Base-by-base conservation (phyloP, 108 stramenopile genomes). In the Nannochloropsis gaditana region DNA sequence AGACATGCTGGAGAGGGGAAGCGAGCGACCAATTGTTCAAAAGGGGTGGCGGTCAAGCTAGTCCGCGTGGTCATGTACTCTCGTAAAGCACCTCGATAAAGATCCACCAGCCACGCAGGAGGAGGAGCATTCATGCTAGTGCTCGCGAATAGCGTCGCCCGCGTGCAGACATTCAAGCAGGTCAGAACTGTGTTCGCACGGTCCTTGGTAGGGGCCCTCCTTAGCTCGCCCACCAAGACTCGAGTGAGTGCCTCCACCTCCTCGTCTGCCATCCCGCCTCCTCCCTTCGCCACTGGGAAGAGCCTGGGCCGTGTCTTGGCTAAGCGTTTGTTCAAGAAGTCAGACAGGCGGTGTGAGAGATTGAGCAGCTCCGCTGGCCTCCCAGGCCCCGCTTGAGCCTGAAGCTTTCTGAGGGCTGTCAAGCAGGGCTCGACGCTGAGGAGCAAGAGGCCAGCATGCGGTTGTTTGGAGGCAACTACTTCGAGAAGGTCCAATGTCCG, bases 11-110 rank as follows among this genome's bases (percentile, higher is more conserved):
- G 59, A 15, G 59, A 73, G 5, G 59, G 59, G 3, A 73, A 73
- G 19, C 59, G 15, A 15, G 59, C 6, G 19, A 73, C 59, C 59
- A 73, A n/a, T n/a, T 73, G 59, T n/a, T 73, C 59, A 73, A 73
- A 73, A 15, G 59, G 59, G 5, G 59, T 2, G 15, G 59, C 59
- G 4, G 59, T 73, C 59, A 73, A 2, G n/a, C 59, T 73, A 4
- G 59, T 73, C 19, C 59, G 59, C n/a, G 59, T n/a, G 59, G 59
- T 73, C 59, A 73, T 73, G 59, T 73, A 73, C 59, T 73, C 59
- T 73, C n/a, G 19, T n/a, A 73, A 73, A n/a, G 59, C 59, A 15
- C 59, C 59, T 4, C 59, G 3, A 73, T 73, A 73, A 73, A 73
- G 59, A 73, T 73, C 59, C 15, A 8, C 4, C 59, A 73, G n/a